Conservation (phyloP, 352 stramenopile genomes). For the Globisporangium paroecandrum region DNA sequence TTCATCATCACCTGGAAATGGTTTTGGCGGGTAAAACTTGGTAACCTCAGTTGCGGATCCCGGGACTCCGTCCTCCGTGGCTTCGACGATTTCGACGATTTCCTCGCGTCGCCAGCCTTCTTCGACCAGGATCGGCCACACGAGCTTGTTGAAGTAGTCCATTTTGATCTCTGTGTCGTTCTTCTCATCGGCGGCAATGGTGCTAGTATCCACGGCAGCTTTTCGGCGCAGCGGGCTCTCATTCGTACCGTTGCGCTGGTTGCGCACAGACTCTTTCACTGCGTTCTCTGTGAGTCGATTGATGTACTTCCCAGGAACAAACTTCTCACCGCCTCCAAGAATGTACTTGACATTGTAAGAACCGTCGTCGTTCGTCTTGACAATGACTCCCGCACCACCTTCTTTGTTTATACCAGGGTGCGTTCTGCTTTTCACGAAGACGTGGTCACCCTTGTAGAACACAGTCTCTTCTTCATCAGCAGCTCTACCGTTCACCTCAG, state of each 20-base stretch:
- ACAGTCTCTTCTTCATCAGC: conserved; percentile 12
- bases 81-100: conserved; percentile 50
- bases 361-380: conserved; percentile 51
- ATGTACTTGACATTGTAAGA: conserved; percentile 86
- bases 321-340: conserved; percentile 72
- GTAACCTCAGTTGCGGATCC: conserved; percentile 37
- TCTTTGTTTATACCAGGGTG: conserved; percentile 78
- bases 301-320: conserved; percentile 55
- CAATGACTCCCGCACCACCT: conserved; percentile 56
- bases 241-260: conserved; percentile 22
- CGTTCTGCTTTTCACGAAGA: conserved; percentile 76
- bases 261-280: conserved; percentile 77
- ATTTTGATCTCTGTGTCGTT: conserved; percentile 32
- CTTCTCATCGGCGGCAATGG: background rate
- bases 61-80: conserved; percentile 28
- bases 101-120: conserved; percentile 66
- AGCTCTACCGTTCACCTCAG: background rate
- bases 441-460: conserved; percentile 55
- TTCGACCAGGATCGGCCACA: conserved; percentile 75
- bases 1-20: background rate
- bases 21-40: conserved; percentile 29
- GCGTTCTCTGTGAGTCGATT: conserved; percentile 63
- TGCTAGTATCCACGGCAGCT: background rate
- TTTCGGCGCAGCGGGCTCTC: conserved; percentile 9
- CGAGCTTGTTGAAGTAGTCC: conserved; percentile 76